Evolutionary conservation across 2,329 filamentous ascomycete genomes (phyloP).

Genomic region (Ascomycota sp.): DNA sequence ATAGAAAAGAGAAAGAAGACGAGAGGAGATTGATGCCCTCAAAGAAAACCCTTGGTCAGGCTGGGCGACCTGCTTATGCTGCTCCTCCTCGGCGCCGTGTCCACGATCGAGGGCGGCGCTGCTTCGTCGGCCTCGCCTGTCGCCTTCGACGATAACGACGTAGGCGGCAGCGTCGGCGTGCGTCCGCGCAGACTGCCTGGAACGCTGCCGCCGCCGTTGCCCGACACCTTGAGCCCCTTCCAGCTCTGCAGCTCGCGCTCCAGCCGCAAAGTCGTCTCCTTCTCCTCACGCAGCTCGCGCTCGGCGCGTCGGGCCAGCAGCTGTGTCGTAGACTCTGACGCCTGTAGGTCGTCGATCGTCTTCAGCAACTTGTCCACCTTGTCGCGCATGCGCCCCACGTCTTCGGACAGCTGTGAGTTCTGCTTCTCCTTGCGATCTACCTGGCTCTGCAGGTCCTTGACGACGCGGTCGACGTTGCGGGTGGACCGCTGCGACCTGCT

Average conservation of each 20-base stretch:
- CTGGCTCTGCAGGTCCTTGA: conserved; percentile 80
- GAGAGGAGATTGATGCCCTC: not conserved
- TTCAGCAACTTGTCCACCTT: conserved; percentile 74
- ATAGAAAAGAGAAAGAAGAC: too few relatives aligned
- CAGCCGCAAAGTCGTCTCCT: conserved; percentile 57
- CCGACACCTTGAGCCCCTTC: conserved; percentile 43
- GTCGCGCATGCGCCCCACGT: conserved; percentile 66
- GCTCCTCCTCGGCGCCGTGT: conserved; percentile 42
- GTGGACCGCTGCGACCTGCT: conserved; percentile 66
- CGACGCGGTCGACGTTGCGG: conserved; percentile 78
- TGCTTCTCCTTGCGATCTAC: conserved; percentile 85
- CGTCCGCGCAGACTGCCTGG: conserved; percentile 17
- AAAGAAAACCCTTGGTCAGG: conserved; percentile 61
- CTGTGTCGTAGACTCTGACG: conserved; percentile 61
- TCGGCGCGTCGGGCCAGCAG: conserved; percentile 67
- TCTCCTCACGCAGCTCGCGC: conserved; percentile 71
- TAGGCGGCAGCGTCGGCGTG: conserved; percentile 6
- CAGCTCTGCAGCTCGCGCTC: conserved; percentile 72
- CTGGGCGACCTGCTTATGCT: conserved; percentile 41
- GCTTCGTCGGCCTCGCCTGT: conserved; percentile 15
- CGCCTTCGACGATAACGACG: conserved; percentile 6
- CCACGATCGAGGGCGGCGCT: conserved; percentile 13
- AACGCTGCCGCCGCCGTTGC: conserved; percentile 18
- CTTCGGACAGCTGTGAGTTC: conserved; percentile 57
- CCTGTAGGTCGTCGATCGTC: conserved; percentile 84